phyloP scores from a whole-genome alignment of 2,329 filamentous ascomycete species.

The Fusarium sp. region DNA sequence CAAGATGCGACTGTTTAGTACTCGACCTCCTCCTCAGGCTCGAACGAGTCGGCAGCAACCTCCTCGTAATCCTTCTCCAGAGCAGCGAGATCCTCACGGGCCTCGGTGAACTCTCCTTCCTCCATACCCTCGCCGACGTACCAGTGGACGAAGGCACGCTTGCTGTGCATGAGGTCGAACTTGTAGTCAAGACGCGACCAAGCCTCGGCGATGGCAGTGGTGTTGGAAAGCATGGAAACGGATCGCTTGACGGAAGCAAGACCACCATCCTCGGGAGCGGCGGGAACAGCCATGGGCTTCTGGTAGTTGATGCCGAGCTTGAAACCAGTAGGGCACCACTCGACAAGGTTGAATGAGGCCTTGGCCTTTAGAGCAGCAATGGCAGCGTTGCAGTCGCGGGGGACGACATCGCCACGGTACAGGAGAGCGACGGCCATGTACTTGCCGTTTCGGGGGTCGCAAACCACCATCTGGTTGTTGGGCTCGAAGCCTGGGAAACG shows the following conservation, averaged over 20 bases:
- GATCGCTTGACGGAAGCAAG: slow-evolving; percentile 71
- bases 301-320: slow-evolving; percentile 82
- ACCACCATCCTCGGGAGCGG: slow-evolving; percentile 64
- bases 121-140: slow-evolving; percentile 93
- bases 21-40: slow-evolving; percentile 74
- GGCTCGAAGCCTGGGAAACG: slow-evolving; percentile 72
- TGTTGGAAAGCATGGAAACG: slow-evolving; percentile 80
- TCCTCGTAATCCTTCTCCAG: slow-evolving; percentile 90
- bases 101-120: slow-evolving; percentile 90
- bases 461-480: slow-evolving; percentile 83
- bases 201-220: slow-evolving; percentile 77
- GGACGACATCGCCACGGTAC: slow-evolving; percentile 78
- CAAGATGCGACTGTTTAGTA: slow-evolving; percentile 68
- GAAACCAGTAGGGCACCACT: slow-evolving; percentile 81
- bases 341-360: slow-evolving; percentile 77
- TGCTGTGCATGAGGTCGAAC: slow-evolving; percentile 83
- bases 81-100: slow-evolving; percentile 85
- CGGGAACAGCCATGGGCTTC: slow-evolving; percentile 70
- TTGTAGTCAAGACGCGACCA: slow-evolving; percentile 80
- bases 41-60: slow-evolving; percentile 78
- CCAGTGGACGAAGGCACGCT: slow-evolving; percentile 82
- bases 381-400: slow-evolving; percentile 75
- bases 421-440: slow-evolving; percentile 80
- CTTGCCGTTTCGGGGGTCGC: slow-evolving; percentile 78
- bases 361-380: slow-evolving; percentile 76